These are phyloP conservation scores for Annulohypoxylon truncatum DNA, from an alignment of 2,329 filamentous ascomycete species.

Conservation along the genomic window DNA sequence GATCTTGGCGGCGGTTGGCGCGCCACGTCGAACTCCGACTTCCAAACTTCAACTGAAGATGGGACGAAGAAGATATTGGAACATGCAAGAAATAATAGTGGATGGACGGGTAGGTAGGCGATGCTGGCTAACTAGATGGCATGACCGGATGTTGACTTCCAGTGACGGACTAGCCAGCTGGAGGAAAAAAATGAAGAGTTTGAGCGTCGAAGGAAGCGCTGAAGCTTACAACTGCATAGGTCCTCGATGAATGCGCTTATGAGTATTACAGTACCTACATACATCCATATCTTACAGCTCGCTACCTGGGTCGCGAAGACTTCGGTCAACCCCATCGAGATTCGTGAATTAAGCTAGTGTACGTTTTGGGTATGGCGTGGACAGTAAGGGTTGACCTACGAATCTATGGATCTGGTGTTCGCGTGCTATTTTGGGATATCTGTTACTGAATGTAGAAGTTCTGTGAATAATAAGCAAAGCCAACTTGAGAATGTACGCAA, in stretches of 20 bases:
- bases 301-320: neutral
- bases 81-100: slow-evolving; percentile 21
- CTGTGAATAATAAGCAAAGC: neutral
- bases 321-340: slow-evolving; percentile 18
- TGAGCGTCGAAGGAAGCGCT: neutral
- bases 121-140: neutral
- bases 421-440: slow-evolving; percentile 30
- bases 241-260: neutral
- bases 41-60: slow-evolving; percentile 8
- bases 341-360: neutral
- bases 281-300: slow-evolving; percentile 14
- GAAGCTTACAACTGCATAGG: slow-evolving; percentile 10
- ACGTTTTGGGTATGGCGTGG: neutral
- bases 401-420: slow-evolving; percentile 6
- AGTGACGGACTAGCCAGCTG: neutral
- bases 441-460: slow-evolving; percentile 20
- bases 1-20: slow-evolving; percentile 32
- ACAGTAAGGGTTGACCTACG: neutral
- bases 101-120: slow-evolving; percentile 1
- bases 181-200: neutral
- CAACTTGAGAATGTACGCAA: neutral
- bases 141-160: slow-evolving; percentile 2
- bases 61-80: slow-evolving; percentile 5
- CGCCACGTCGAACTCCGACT: slow-evolving; percentile 20
- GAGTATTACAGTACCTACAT: too few species aligned